phyloP scores from a whole-genome alignment of 2,329 filamentous ascomycete species.

The Fusarium liriodendri region DNA sequence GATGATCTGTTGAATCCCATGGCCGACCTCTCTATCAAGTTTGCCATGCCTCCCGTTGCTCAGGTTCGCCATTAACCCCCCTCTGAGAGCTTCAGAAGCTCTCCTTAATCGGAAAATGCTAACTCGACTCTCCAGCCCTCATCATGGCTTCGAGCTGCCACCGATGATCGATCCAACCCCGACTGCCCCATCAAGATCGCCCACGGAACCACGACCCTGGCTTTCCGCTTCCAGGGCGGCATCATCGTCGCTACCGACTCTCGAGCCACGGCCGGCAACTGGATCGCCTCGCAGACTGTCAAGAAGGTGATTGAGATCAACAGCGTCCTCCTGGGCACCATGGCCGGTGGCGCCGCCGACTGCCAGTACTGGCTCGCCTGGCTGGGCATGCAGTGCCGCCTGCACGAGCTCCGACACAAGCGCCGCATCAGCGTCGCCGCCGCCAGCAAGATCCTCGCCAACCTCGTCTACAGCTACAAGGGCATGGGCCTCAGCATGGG shows the following conservation, averaged over 20 bases:
- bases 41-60: slow-evolving; percentile 92
- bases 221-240: slow-evolving; percentile 97
- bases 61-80: slow-evolving; percentile 70
- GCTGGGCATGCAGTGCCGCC: slow-evolving; percentile 97
- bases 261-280: slow-evolving; percentile 95
- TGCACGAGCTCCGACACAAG: slow-evolving; percentile 99
- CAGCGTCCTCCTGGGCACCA: slow-evolving; percentile 91
- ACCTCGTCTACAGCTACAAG: slow-evolving; percentile 98
- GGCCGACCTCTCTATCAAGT: slow-evolving; percentile 88
- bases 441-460: slow-evolving; percentile 97
- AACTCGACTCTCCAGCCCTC: slow-evolving; percentile 70
- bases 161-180: slow-evolving; percentile 96
- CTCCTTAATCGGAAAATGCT: slow-evolving; percentile 4
- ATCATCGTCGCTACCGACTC: slow-evolving; percentile 99
- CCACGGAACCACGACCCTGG: slow-evolving; percentile 97
- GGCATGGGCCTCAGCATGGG: slow-evolving; percentile 99
- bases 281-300: slow-evolving; percentile 99
- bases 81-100: background rate
- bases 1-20: slow-evolving; percentile 79
- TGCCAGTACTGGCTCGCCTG: slow-evolving; percentile 99
- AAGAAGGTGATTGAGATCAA: slow-evolving; percentile 99
- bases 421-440: slow-evolving; percentile 97
- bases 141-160: slow-evolving; percentile 95
- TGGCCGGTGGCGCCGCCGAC: slow-evolving; percentile 98
- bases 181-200: slow-evolving; percentile 99